Evolutionary conservation across 1,139 yeast species (phyloP), one percentile per base, ranked within the genome.

Genomic region (Lodderomyces parapsilosis): DNA sequence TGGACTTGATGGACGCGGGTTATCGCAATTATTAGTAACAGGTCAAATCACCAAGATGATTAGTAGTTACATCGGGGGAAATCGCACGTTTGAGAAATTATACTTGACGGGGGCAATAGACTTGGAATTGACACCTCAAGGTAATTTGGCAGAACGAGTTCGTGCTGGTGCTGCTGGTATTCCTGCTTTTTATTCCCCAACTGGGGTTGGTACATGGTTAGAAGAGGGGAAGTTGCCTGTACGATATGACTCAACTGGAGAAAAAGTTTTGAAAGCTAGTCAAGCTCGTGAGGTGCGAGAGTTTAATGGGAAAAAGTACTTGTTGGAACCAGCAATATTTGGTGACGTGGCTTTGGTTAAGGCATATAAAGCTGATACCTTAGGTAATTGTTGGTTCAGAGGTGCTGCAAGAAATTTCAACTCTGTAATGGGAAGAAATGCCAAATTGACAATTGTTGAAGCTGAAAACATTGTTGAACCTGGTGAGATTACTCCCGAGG

Each of bases 101-200:
- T 75, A 70, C 50, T 59, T 74, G 41, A 59, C 64, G 11, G 80
- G 80, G 13, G 51, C 67, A 41, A 63, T 75, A 35, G 76, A 71
- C 44, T 58, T 74, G 44, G 78, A 75, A 50, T 59, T 74, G 43
- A 66, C 73, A 11, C 80, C 80, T 5, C 80, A 75, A 50, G 80
- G 80, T 2, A 72, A 74, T 15, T 59, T 75, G 37, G 80, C 79
- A 14, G 80, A 75, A 53, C 60, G 76, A 39, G 63, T 67, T 24
- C 58, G 80, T 28, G 78, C 80, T n/a, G 80, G 74, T 10, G 76
- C 68, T 17, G 69, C 80, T 4, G 80, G 80, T 14, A 61, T 73
- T 14, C 79, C 80, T 1, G 80, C 78, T 1, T 74, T 70, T 47
- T 75, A 65, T 53, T 67, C 78, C 2, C 70, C 78, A 1, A 71